Evolutionary conservation across 1,284 basidiomycete genomes (phyloP), one percentile per base, ranked within the genome.

Genomic region (Bjerkandera adusta): DNA sequence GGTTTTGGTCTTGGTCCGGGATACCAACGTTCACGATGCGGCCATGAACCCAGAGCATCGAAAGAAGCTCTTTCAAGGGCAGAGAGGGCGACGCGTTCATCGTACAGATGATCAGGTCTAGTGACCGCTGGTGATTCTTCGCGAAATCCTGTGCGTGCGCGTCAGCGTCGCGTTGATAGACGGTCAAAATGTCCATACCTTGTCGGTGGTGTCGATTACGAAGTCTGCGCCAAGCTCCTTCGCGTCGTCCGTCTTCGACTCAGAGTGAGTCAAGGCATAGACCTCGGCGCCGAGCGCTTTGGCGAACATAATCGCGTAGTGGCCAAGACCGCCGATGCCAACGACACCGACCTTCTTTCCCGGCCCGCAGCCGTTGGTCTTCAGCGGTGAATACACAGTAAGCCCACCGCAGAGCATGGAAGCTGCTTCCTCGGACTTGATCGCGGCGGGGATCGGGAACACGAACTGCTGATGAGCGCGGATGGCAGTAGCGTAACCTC

Each of bases 391-490:
- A 68, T 71, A 86, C 33, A 81, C 75, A 5, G 85, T 87, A 16
- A 87, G 62, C 41, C 85, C 85, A 4, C 72, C 84, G 58, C 84
- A 87, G 27, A 83, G 61, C 75, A 79, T 76, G 7, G 74, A 69
- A 0, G 68, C 68, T 11, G 67, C 81, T 48, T 79, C 65, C 47
- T 75, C 75, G 2, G 76, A 72, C 32, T 72, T 64, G 45, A 89
- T 63, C 8, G 58, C 69, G 4, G 84, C 76, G 0, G 86, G 85
- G 42, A 90, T 77, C 11, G 76, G 73, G 66, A 87, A 86, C 36
- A 85, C 83, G 59, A 83, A 89, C 49, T 73, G 76, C 57, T 85
- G 72, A 55, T 85, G 77, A 0, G 77, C 82, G 39, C 84, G 77
- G 51, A 85, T 77, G 51, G 73, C 76, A 26, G 79, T 81, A 4